Percentiles rank a stretch among this genome's conserved stretches.
These are phyloP conservation scores for Ustilago sp. DNA, from an alignment of 1,284 basidiomycete species.

Conservation along the genomic window DNA sequence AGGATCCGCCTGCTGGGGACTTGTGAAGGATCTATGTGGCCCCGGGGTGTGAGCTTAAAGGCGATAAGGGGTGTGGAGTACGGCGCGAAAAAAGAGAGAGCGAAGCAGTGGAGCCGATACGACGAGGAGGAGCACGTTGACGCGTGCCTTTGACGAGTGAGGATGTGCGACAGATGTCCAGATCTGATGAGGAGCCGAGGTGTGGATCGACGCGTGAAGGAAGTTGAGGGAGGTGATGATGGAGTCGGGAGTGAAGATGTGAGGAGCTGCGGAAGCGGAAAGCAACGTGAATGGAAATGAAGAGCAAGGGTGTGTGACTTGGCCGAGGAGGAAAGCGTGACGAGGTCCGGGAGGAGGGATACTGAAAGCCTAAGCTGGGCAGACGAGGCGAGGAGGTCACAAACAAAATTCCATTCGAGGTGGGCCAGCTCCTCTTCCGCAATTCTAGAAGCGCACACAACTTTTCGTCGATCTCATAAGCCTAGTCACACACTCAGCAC, in stretches of 20 bases:
- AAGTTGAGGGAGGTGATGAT: background rate
- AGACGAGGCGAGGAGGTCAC: slow-evolving; percentile 10
- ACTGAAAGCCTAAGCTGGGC: background rate
- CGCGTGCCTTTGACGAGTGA: background rate
- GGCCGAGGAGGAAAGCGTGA: background rate
- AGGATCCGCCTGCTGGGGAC: background rate
- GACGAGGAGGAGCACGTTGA: background rate
- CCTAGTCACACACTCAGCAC: background rate
- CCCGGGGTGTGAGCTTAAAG: background rate
- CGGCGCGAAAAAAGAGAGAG: background rate
- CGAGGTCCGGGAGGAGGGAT: slow-evolving; percentile 2
- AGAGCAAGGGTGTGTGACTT: background rate
- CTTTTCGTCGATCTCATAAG: background rate
- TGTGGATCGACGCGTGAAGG: background rate
- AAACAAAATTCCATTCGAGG: slow-evolving; percentile 11
- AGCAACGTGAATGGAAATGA: slow-evolving; percentile 3
- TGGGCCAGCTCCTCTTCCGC: background rate
- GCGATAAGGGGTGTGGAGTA: background rate
- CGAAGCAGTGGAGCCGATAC: background rate
- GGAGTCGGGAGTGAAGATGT: no score
- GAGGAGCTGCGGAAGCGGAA: slow-evolving; percentile 2
- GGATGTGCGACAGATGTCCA: background rate
- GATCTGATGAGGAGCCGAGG: background rate
- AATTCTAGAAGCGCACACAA: background rate
- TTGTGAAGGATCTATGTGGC: background rate